Percentiles rank a stretch among this genome's conserved stretches.
These are phyloP conservation scores for Metschnikowia proteae DNA, from an alignment of 805 yeast species.

Conservation along the genomic window DNA sequence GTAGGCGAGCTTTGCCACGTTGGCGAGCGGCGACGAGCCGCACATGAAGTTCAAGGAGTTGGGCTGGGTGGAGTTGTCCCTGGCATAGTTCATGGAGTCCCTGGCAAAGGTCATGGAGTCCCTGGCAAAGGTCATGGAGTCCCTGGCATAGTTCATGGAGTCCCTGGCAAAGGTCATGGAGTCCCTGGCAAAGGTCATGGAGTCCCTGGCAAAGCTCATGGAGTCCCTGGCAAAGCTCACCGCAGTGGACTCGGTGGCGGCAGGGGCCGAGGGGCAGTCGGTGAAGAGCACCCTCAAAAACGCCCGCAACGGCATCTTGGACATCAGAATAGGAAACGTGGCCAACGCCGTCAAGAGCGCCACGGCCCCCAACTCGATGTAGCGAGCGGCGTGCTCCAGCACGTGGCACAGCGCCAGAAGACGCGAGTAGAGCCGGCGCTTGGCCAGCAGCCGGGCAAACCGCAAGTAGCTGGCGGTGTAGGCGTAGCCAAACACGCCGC, in stretches of 20 bases:
- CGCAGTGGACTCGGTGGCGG: constrained; percentile 6
- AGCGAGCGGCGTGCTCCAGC: constrained; percentile 21
- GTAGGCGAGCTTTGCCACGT: constrained; percentile 29
- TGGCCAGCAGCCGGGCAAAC: constrained; percentile 28
- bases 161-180: too few species aligned
- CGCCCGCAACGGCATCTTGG: constrained; percentile 53
- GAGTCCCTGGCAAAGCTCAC: too few species aligned
- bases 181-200: too few species aligned
- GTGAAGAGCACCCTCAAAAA: constrained; percentile 59
- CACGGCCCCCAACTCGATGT: constrained; percentile 48
- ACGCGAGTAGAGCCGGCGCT: constrained; percentile 23
- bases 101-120: too few species aligned
- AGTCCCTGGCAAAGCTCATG: too few species aligned
- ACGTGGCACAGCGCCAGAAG: constrained; percentile 15
- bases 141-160: too few species aligned
- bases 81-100: too few species aligned
- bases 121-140: too few species aligned
- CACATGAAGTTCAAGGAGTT: constrained; percentile 37
- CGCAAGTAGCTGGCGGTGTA: constrained; percentile 47
- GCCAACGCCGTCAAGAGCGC: constrained; percentile 50
- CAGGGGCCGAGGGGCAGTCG: constrained; percentile 47
- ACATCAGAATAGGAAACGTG: constrained; percentile 52
- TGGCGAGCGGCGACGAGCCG: constrained; percentile 22
- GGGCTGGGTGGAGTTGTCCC: too few species aligned
- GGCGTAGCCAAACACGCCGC: constrained; percentile 62